Evolutionary conservation across 169 alveolate genomes (phyloP).

Genomic region (Plasmodium reichenowi): DNA sequence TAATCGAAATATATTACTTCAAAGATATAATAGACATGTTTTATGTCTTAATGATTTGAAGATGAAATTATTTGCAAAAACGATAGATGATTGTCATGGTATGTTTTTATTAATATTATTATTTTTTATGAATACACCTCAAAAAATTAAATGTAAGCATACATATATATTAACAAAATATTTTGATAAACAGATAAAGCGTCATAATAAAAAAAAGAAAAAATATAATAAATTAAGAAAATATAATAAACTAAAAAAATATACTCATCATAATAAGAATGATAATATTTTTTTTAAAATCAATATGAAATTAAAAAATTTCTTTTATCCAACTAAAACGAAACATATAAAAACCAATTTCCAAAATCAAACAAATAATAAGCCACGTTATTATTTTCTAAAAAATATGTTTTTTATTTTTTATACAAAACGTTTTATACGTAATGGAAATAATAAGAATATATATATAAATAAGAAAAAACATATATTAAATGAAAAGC

Average conservation of each 20-base stretch:
- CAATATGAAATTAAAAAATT: too few species aligned
- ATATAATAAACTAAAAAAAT: neutral
- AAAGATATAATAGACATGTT: slow-evolving; percentile 20
- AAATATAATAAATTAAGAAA: neutral
- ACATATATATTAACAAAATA: slow-evolving; percentile 27
- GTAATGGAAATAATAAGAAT: too few species aligned
- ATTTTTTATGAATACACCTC: slow-evolving; percentile 58
- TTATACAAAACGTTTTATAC: too few species aligned
- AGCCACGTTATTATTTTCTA: too few species aligned
- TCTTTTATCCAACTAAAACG: too few species aligned
- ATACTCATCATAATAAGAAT: too few species aligned
- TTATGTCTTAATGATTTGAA: slow-evolving; percentile 62
- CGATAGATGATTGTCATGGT: slow-evolving; percentile 63
- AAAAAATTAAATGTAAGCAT: slow-evolving; percentile 17
- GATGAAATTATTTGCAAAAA: slow-evolving; percentile 76
- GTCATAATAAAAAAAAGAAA: neutral
- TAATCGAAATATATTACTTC: slow-evolving; percentile 41
- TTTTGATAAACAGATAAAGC: slow-evolving; percentile 22
- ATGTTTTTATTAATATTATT: slow-evolving; percentile 59
- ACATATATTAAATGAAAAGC: too few species aligned
- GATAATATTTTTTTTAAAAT: too few species aligned
- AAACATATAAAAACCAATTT: too few species aligned
- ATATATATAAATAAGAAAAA: too few species aligned
- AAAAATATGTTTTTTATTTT: too few species aligned
- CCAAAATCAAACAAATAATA: too few species aligned